Percentiles rank a stretch among this genome's conserved stretches.
Conservation (phyloP, 129 eudicot genomes). For the Saussurea involucrata region DNA sequence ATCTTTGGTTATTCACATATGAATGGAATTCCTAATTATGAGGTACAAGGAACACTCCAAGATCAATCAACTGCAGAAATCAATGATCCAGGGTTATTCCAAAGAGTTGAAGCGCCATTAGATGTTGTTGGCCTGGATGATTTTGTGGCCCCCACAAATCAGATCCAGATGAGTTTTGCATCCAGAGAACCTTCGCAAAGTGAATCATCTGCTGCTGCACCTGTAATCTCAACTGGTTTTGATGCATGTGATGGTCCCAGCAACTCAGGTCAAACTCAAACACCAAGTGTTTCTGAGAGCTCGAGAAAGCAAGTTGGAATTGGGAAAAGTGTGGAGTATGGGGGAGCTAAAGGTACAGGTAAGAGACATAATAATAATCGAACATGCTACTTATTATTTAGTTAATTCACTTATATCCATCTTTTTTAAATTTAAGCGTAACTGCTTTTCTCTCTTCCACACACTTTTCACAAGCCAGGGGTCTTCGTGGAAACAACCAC, state of each 20-base stretch:
- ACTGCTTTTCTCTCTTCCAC: no score
- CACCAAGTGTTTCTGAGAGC: constrained; percentile 43
- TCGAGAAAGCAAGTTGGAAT: constrained; percentile 42
- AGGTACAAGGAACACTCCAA: constrained; percentile 43
- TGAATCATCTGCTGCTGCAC: constrained; percentile 80
- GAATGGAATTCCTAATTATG: constrained; percentile 34
- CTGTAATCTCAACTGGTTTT: constrained; percentile 51
- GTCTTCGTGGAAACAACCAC: no score
- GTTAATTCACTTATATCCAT: no score
- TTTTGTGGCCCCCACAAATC: constrained; percentile 41
- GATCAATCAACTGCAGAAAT: constrained; percentile 31
- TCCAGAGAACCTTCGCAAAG: constrained; percentile 76
- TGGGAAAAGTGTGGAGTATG: constrained; percentile 26
- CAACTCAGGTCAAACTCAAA: constrained; percentile 65
- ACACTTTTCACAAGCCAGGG: no score
- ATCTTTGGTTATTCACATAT: constrained; percentile 29
- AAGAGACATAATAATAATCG: not conserved
- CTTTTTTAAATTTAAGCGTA: no score
- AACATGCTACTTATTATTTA: constrained; percentile 6
- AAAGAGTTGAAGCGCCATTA: constrained; percentile 46
- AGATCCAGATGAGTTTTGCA: constrained; percentile 38
- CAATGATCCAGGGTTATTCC: constrained; percentile 36
- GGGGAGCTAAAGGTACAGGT: constrained; percentile 37
- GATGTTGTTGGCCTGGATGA: constrained; percentile 37
- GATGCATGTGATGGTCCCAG: constrained; percentile 70